Evolutionary conservation across 2,329 filamentous ascomycete genomes (phyloP).

Genomic region (Ampelomyces quisqualis): DNA sequence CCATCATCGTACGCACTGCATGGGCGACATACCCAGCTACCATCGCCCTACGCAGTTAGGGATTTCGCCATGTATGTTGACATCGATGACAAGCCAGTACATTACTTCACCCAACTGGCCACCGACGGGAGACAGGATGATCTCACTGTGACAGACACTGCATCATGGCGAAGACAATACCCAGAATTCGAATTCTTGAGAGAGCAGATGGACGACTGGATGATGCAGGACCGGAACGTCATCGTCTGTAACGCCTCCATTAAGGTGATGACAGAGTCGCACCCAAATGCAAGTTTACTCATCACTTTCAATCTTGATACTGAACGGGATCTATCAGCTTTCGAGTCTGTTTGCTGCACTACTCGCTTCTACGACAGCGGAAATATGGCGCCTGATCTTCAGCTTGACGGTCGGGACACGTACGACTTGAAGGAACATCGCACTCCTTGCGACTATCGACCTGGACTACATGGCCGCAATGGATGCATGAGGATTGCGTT

Average conservation of each 20-base stretch:
- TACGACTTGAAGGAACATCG: constrained; percentile 25
- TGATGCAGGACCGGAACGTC: constrained; percentile 34
- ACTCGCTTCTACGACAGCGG: constrained; percentile 41
- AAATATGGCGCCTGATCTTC: constrained; percentile 21
- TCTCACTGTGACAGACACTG: constrained; percentile 34
- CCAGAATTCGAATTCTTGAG: constrained; percentile 33
- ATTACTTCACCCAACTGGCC: constrained; percentile 44
- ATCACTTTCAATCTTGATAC: constrained; percentile 39
- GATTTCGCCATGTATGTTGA: constrained; percentile 48
- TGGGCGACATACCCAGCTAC: constrained; percentile 10
- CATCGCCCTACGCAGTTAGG: constrained; percentile 25
- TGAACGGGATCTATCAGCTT: constrained; percentile 33
- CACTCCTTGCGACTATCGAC: constrained; percentile 23
- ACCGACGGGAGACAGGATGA: constrained; percentile 32
- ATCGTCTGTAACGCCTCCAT: constrained; percentile 47
- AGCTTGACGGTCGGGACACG: constrained; percentile 21
- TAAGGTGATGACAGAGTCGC: constrained; percentile 44
- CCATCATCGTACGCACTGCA: constrained; percentile 17
- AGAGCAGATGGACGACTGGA: constrained; percentile 21
- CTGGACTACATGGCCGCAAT: constrained; percentile 14
- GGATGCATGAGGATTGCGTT: constrained; percentile 40
- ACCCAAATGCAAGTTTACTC: constrained; percentile 36
- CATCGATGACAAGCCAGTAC: constrained; percentile 36
- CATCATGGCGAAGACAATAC: constrained; percentile 37
- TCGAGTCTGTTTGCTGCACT: constrained; percentile 33